Evolutionary conservation across 2,329 filamentous ascomycete species (phyloP).

Genomic region (Fusarium camptoceras): DNA sequence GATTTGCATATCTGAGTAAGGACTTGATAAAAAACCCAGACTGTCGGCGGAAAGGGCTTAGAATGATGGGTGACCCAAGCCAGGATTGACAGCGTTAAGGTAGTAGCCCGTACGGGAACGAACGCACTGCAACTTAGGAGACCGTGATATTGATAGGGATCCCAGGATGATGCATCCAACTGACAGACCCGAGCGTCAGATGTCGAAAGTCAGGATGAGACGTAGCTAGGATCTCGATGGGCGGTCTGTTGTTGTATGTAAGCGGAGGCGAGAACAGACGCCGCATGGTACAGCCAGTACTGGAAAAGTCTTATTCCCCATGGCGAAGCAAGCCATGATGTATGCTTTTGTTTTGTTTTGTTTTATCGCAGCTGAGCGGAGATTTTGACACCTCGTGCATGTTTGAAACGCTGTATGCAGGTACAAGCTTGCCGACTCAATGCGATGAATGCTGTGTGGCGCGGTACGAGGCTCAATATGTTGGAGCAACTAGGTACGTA

Average conservation of each 20-base stretch:
- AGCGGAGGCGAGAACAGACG: conserved; percentile 12
- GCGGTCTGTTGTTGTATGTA: conserved; percentile 19
- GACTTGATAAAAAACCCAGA: conserved; percentile 20
- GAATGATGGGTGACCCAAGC: conserved; percentile 31
- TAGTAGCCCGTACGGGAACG: conserved; percentile 40
- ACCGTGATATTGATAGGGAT: conserved; percentile 29
- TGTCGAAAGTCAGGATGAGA: conserved; percentile 35
- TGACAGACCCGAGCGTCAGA: conserved; percentile 26
- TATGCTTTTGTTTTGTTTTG: conserved; percentile 2
- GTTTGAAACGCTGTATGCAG: conserved; percentile 22
- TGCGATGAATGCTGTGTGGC: conserved; percentile 1
- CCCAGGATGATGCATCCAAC: conserved; percentile 16
- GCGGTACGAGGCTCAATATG: conserved; percentile 11
- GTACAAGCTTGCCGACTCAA: conserved; percentile 2
- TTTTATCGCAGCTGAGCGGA: conserved; percentile 7
- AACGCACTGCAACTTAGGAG: conserved; percentile 33
- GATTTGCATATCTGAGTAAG: conserved; percentile 32
- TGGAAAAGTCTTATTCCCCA: conserved; percentile 8
- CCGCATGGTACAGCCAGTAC: conserved; percentile 1
- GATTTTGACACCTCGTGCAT: conserved; percentile 8
- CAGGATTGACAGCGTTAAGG: conserved; percentile 30
- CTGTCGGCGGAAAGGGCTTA: conserved; percentile 36
- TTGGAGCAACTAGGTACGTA: not conserved
- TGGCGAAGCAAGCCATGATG: not conserved
- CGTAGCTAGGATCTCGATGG: conserved; percentile 26